phyloP scores from a whole-genome alignment of 192 early-diverging fungal species.

The Geranomyces michiganensis region DNA sequence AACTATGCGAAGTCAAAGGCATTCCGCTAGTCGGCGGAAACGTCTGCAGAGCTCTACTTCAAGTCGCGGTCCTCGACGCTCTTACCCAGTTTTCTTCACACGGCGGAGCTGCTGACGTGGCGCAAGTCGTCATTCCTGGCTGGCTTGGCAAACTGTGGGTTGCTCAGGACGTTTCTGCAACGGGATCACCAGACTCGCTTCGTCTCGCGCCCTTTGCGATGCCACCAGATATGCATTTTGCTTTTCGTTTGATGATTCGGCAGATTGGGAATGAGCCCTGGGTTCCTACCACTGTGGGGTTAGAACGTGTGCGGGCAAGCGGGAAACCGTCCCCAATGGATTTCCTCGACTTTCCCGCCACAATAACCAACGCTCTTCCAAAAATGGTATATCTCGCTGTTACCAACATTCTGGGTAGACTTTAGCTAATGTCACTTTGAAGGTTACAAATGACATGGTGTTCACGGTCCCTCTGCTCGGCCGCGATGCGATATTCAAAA shows the following conservation, averaged over 20 bases:
- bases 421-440: not conserved
- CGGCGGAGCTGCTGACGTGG: not conserved
- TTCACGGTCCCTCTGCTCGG: conserved; percentile 8
- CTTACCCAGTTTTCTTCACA: too few species aligned
- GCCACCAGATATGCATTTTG: not conserved
- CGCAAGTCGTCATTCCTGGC: not conserved
- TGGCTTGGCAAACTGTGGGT: not conserved
- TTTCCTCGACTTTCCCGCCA: conserved; percentile 6
- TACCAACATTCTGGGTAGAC: not conserved
- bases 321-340: conserved; percentile 5
- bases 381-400: not conserved
- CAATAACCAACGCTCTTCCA: conserved; percentile 4
- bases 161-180: not conserved
- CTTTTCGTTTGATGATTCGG: not conserved
- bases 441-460: conserved; percentile 5
- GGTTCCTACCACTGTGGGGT: conserved; percentile 15
- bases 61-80: too few species aligned
- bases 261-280: not conserved
- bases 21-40: too few species aligned
- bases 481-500: conserved; percentile 11
- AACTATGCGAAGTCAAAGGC: too few species aligned
- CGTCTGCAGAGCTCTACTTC: too few species aligned
- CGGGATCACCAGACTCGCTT: not conserved
- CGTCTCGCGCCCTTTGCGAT: not conserved
- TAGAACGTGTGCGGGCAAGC: not conserved